Base-by-base conservation (phyloP, 2,329 filamentous ascomycete genomes). In the Anthostomella pinea region DNA sequence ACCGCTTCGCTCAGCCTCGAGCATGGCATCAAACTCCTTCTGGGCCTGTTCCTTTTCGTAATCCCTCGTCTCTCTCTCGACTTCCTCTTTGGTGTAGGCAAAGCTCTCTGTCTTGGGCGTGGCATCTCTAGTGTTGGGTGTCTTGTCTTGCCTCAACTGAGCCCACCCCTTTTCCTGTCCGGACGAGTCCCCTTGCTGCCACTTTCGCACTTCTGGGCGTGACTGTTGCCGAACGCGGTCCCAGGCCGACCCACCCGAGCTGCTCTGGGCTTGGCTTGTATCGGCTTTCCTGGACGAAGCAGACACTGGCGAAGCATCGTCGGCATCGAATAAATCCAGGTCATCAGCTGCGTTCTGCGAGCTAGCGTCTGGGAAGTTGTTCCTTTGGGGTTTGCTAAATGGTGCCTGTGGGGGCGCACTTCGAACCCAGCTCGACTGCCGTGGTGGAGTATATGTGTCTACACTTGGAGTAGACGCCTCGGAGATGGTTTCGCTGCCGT, bases 11-110 rank as follows among this genome's bases (percentile, higher is more conserved):
- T 75, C 72, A 10, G 60, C 57, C 26, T 75, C 71, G 3, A 75
- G 38, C 39, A 75, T 57, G 14, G 58, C 59, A 40, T 76, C 72
- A 45, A 75, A 76, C 19, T 76, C 70, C 39, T 59, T 64, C 39
- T 76, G 72, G 5, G 72, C 70, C 43, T 70, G 63, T 7, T 63
- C 62, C 50, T 66, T 72, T 27, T 62, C 63, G 11, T 57, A 50
- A 3, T 49, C 41, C 32, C 54, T 62, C 25, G 60, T 60, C 38
- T 62, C 45, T 38, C 52, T 62, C 15, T 69, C 64, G 35, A 63
- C 62, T 7, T 69, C 67, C 2, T 53, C 41, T 3, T 46, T 43
- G 3, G 60, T 58, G 39, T 62, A 71, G 0, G 59, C 47, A 41
- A 61, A 69, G 21, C 46, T 53, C 16, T 64, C 57, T 4, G 46